phyloP scores from a whole-genome alignment of 1,139 yeast genomes.

The Maudiozyma humilis region DNA sequence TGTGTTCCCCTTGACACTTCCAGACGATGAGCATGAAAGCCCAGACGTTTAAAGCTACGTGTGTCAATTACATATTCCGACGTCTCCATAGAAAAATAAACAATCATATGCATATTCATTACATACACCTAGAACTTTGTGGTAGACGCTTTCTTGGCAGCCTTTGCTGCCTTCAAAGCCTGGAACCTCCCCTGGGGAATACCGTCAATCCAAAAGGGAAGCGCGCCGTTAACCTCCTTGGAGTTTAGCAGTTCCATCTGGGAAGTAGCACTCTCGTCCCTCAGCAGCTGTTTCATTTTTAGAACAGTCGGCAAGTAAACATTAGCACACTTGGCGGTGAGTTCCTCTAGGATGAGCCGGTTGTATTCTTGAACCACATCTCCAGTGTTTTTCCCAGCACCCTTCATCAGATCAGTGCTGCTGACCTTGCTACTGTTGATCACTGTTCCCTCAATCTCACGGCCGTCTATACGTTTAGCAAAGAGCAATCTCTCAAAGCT shows the following conservation, averaged over 20 bases:
- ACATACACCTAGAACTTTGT: no score
- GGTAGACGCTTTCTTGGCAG: no score
- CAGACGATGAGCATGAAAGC: no score
- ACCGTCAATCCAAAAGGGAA: slow-evolving; percentile 63
- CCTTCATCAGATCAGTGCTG: background rate
- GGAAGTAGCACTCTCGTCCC: slow-evolving; percentile 47
- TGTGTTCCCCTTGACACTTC: no score
- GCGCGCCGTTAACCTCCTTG: slow-evolving; percentile 60
- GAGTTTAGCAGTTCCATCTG: slow-evolving; percentile 48
- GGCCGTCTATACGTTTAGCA: slow-evolving; percentile 57
- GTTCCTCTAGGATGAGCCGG: slow-evolving; percentile 39
- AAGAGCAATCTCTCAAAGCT: slow-evolving; percentile 69
- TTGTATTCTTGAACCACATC: slow-evolving; percentile 53
- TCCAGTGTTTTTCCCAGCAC: background rate
- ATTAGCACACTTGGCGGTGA: slow-evolving; percentile 39
- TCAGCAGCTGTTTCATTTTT: slow-evolving; percentile 42
- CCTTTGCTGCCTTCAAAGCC: slow-evolving; percentile 35
- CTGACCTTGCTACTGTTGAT: background rate
- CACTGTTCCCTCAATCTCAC: slow-evolving; percentile 56
- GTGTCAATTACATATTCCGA: no score
- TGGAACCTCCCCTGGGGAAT: slow-evolving; percentile 65
- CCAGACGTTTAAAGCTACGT: no score
- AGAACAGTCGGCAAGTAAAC: slow-evolving; percentile 54
- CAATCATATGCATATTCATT: no score
- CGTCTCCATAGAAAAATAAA: no score